Percentiles rank a stretch among this genome's conserved stretches.
Conservation (phyloP, 2,329 filamentous ascomycete species). For the Neofusicoccum kwambonambiense region DNA sequence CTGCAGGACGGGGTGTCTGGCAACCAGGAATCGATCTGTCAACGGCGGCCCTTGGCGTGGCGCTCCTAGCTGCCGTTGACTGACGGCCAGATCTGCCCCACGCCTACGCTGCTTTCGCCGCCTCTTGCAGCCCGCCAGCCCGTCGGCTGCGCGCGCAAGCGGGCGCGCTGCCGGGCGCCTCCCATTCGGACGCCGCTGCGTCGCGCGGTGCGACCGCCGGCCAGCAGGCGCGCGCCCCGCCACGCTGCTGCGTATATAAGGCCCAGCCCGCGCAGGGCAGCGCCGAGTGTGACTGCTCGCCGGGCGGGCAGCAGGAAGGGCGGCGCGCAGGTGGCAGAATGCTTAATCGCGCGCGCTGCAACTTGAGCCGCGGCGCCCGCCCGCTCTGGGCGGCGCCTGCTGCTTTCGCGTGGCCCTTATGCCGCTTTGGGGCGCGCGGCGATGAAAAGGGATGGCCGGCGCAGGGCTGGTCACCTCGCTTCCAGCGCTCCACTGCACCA, state of each 20-base stretch:
- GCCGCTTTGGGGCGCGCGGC: constrained; percentile 9
- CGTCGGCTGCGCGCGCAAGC: not conserved
- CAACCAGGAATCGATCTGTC: constrained; percentile 20
- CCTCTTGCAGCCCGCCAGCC: constrained; percentile 10
- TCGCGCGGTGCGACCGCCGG: not conserved
- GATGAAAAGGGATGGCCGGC: constrained; percentile 12
- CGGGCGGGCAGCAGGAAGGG: no score
- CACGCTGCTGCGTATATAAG: not conserved
- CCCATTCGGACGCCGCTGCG: constrained; percentile 9
- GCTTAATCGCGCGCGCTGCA: constrained; percentile 9
- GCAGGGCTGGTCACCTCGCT: constrained; percentile 16
- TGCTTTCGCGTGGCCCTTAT: constrained; percentile 14
- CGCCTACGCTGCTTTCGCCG: constrained; percentile 11
- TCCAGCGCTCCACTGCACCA: constrained; percentile 12
- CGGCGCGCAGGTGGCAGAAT: not conserved
- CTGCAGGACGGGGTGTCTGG: constrained; percentile 12
- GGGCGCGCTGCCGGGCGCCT: not conserved
- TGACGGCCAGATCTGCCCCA: constrained; percentile 11
- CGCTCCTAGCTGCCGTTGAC: constrained; percentile 19
- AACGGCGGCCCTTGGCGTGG: constrained; percentile 15
- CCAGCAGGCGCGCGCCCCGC: not conserved
- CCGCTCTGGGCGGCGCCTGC: constrained; percentile 13
- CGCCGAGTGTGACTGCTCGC: not conserved
- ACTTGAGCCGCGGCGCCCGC: constrained; percentile 1
- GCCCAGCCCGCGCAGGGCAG: not conserved